phyloP scores from a whole-genome alignment of 1,284 basidiomycete genomes.

The Tylopilus sp. region DNA sequence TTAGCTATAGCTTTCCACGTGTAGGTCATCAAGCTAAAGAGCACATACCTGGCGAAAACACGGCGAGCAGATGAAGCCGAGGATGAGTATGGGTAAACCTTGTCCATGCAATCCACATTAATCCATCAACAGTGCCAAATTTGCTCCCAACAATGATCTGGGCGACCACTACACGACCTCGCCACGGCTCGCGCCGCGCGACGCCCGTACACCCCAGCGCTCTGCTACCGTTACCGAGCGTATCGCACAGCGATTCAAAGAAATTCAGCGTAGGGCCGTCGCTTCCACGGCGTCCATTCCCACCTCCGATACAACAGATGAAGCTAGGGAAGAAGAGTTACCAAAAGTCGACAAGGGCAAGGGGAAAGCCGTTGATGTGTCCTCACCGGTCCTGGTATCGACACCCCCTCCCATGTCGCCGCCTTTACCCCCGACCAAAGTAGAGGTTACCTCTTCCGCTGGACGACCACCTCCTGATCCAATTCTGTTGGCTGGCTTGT shows the following conservation, averaged over 20 bases:
- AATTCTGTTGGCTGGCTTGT: constrained; percentile 69
- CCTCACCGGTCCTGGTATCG: constrained; percentile 37
- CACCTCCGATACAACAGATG: constrained; percentile 14
- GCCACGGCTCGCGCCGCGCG: constrained; percentile 58
- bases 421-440: constrained; percentile 44
- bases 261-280: constrained; percentile 57
- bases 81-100: constrained; percentile 66
- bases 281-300: constrained; percentile 29
- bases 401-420: constrained; percentile 67
- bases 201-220: constrained; percentile 50
- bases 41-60: constrained; percentile 71
- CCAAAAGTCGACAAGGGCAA: constrained; percentile 75
- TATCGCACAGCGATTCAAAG: constrained; percentile 67
- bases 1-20: constrained; percentile 13
- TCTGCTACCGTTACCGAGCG: constrained; percentile 73
- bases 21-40: constrained; percentile 63
- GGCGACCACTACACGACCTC: constrained; percentile 72
- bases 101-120: constrained; percentile 8
- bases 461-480: constrained; percentile 44
- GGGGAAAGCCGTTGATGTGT: constrained; percentile 53
- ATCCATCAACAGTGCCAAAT: constrained; percentile 58
- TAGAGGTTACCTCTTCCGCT: constrained; percentile 30
- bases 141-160: constrained; percentile 64
- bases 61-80: constrained; percentile 83
- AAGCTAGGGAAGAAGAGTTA: constrained; percentile 35